Evolutionary conservation across 1,284 basidiomycete species (phyloP), one percentile per base, ranked within the genome.

Genomic region (Ceratobasidium sp.): DNA sequence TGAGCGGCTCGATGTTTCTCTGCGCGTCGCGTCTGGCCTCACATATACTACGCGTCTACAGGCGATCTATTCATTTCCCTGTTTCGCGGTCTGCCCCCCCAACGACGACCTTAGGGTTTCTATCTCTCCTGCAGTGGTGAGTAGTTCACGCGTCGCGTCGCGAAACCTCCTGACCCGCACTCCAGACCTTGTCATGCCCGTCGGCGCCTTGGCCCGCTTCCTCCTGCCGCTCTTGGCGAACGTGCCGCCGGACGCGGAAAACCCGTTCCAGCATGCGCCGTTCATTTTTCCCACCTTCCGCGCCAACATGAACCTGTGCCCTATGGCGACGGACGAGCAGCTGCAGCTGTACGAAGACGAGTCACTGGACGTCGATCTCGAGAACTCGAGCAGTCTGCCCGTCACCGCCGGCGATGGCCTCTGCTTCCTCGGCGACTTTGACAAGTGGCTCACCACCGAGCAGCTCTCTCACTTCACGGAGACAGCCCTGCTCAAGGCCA

Each of bases 201-300:
- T 52, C 30, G 16, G 66, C 27, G 18, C 50, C 10, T n/a, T 68
- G 30, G 16, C 30, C 8, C 46, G 30, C 1, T 52, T 27, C 20
- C 12, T 68, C 2, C 27, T 68, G 23, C 46, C 66, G 46, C n/a
- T 68, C 12, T 20, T 68, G 38, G 46, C 66, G n/a, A 3, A 3
- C 5, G 66, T 68, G 7, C 66, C 48, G 48, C 20, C 23, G 8
- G 66, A 35, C 30, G 16, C 66, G 4, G 2, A 6, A 2, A 50
- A 68, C 48, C 66, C 66, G 2, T 68, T 68, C 16, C 48, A 54
- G 16, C 50, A 68, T 27, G 30, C 23, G 23, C 66, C 66, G 16
- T 68, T 52, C 66, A 68, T 48, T 5, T 68, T 50, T n/a, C 66
- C 66, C 14, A 23, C 20, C 4, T 68, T 54, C n/a, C 48, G 66